These are phyloP conservation scores for Rhodosporidiobolus sp. DNA, from an alignment of 768 basidiomycete species.

Conservation along the genomic window DNA sequence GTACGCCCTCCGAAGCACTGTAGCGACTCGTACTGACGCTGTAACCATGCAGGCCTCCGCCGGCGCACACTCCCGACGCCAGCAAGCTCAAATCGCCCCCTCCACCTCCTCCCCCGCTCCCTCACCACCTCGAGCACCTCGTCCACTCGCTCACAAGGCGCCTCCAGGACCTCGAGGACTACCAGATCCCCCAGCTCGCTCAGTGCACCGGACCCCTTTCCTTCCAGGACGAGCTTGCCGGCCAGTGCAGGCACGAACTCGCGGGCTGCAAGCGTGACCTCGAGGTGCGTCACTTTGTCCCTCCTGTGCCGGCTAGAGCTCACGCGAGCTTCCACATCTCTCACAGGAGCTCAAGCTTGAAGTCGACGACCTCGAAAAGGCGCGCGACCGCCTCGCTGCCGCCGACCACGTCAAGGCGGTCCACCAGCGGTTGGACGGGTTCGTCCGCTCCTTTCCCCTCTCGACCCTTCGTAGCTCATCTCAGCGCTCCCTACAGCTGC, in stretches of 20 bases:
- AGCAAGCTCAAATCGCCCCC: neutral
- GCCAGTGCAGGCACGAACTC: slow-evolving; percentile 73
- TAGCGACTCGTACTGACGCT: neutral
- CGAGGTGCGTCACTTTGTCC: slow-evolving; percentile 55
- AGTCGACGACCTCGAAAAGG: slow-evolving; percentile 66
- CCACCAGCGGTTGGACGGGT: slow-evolving; percentile 57
- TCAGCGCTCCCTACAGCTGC: slow-evolving; percentile 10
- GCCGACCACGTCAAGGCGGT: slow-evolving; percentile 57
- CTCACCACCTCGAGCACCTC: slow-evolving; percentile 1
- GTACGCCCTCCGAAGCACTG: neutral
- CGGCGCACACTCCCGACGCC: slow-evolving; percentile 28
- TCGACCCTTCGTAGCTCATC: neutral
- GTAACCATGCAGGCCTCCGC: slow-evolving; percentile 16
- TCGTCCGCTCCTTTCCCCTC: slow-evolving; percentile 44
- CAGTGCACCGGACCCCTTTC: slow-evolving; percentile 66
- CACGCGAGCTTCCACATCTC: slow-evolving; percentile 16
- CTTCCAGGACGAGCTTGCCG: slow-evolving; percentile 68
- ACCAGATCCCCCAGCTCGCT: slow-evolving; percentile 71
- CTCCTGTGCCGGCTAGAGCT: neutral
- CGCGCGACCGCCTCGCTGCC: slow-evolving; percentile 56
- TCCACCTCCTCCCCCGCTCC: slow-evolving; percentile 12
- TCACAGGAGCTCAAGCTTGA: slow-evolving; percentile 64
- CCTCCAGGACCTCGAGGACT: slow-evolving; percentile 62
- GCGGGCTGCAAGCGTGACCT: slow-evolving; percentile 62
- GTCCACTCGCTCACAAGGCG: slow-evolving; percentile 54